A percentile compares a stretch with the other conserved stretches of the same genome.
These are phyloP conservation scores for Gonium pectorale DNA, from an alignment of 139 green algal genomes.

Conservation along the genomic window DNA sequence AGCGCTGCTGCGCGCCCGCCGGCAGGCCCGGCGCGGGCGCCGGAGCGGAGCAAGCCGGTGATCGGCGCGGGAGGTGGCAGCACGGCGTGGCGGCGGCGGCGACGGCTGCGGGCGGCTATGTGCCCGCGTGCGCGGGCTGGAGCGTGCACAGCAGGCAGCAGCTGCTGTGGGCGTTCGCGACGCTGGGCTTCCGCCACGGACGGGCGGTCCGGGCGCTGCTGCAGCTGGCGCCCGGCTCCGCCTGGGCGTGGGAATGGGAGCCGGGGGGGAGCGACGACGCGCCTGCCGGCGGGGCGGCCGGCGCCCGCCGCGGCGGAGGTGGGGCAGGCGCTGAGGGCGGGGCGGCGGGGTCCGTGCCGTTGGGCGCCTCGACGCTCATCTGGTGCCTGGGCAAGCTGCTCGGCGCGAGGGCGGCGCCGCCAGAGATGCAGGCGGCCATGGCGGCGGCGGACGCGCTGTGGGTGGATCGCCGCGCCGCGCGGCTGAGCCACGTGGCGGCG, in stretches of 20 bases:
- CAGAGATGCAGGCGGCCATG: not conserved
- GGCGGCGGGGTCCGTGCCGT: not conserved
- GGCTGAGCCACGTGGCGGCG: not conserved
- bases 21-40: not conserved
- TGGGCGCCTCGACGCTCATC: constrained; percentile 8
- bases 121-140: not conserved
- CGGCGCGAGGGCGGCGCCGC: not conserved
- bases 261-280: not conserved
- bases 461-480: not conserved
- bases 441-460: not conserved
- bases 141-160: not conserved
- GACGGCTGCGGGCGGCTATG: too few relatives aligned
- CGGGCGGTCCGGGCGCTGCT: not conserved
- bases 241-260: not conserved
- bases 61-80: not conserved
- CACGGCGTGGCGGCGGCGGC: too few relatives aligned
- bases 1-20: not conserved
- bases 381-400: constrained; percentile 21
- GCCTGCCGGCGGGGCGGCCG: too few relatives aligned
- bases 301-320: too few relatives aligned
- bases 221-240: not conserved
- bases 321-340: too few relatives aligned
- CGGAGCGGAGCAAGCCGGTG: not conserved
- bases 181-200: not conserved
- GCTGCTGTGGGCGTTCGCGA: constrained; percentile 32